phyloP scores from a whole-genome alignment of 345 rosid species.

The Citrus australasica region DNA sequence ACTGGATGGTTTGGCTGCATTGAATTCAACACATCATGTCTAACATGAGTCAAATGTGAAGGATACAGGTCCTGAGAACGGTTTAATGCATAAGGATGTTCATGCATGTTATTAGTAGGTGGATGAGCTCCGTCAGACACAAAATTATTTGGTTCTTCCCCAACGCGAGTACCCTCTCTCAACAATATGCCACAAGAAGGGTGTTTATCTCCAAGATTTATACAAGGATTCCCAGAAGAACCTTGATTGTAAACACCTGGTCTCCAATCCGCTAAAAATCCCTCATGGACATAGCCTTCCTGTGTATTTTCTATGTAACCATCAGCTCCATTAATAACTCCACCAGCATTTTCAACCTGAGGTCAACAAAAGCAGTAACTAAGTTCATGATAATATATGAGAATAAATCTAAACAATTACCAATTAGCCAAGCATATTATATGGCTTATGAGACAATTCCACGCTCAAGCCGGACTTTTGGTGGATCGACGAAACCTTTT shows the following conservation, averaged over 20 bases:
- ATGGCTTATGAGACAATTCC: background rate
- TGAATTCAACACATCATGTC: conserved; percentile 19
- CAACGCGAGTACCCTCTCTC: conserved; percentile 17
- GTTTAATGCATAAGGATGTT: conserved; percentile 25
- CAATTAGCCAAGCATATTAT: background rate
- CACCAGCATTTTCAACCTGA: conserved; percentile 40
- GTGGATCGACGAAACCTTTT: background rate
- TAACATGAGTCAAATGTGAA: conserved; percentile 15
- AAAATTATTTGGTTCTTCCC: conserved; percentile 32
- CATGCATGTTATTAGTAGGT: conserved; percentile 26
- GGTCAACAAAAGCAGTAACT: conserved; percentile 3
- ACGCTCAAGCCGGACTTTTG: background rate
- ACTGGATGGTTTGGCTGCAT: conserved; percentile 23
- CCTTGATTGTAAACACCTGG: conserved; percentile 40
- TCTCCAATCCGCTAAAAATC: conserved; percentile 83
- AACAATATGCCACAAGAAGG: conserved; percentile 20
- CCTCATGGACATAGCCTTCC: conserved; percentile 81
- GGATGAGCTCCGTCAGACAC: conserved; percentile 29
- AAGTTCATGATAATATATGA: conserved; percentile 7
- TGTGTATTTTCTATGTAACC: conserved; percentile 50
- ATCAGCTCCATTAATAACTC: conserved; percentile 53
- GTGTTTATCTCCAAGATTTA: conserved; percentile 27
- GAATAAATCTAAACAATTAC: conserved; percentile 12
- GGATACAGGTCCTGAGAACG: conserved; percentile 22
- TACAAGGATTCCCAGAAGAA: conserved; percentile 26